Evolutionary conservation across 768 basidiomycete species (phyloP).

Genomic region (Tylopilus sp.): DNA sequence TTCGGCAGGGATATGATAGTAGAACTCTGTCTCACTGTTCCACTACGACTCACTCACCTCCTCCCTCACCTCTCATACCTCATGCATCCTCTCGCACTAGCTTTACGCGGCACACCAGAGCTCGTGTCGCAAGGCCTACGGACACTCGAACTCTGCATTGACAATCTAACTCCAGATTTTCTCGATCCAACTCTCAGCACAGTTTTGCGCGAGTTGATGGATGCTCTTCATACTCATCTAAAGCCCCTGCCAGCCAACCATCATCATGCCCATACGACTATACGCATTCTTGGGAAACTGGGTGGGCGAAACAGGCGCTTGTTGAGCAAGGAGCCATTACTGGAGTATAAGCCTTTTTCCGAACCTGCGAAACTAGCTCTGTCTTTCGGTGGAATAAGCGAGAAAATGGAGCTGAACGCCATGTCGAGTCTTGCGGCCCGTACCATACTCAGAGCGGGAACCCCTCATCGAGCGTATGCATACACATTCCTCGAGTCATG

Average conservation of each 20-base stretch:
- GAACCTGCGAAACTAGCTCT: slow-evolving; percentile 69
- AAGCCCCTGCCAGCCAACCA: slow-evolving; percentile 88
- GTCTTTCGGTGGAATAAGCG: slow-evolving; percentile 66
- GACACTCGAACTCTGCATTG: slow-evolving; percentile 97
- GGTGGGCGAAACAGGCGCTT: slow-evolving; percentile 91
- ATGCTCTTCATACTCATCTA: slow-evolving; percentile 86
- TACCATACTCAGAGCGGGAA: slow-evolving; percentile 50
- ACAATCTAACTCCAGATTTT: slow-evolving; percentile 97
- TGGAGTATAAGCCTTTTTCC: slow-evolving; percentile 68
- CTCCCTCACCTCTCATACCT: slow-evolving; percentile 92
- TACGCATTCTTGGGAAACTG: slow-evolving; percentile 93
- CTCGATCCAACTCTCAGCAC: slow-evolving; percentile 93
- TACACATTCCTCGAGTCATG: slow-evolving; percentile 71
- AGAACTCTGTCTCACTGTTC: slow-evolving; percentile 95
- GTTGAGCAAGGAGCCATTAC: slow-evolving; percentile 71
- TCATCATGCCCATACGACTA: slow-evolving; percentile 88
- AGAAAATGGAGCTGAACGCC: slow-evolving; percentile 64
- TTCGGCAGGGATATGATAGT: slow-evolving; percentile 87
- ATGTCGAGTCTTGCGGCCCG: slow-evolving; percentile 62
- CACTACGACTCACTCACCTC: slow-evolving; percentile 90
- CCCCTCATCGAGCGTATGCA: slow-evolving; percentile 47
- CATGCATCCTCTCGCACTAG: slow-evolving; percentile 93
- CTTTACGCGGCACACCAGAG: slow-evolving; percentile 82
- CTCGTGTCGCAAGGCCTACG: slow-evolving; percentile 93
- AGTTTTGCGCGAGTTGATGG: slow-evolving; percentile 91